Evolutionary conservation across 805 yeast genomes (phyloP), one percentile per base, ranked within the genome.

Genomic region (Candida oleophila): DNA sequence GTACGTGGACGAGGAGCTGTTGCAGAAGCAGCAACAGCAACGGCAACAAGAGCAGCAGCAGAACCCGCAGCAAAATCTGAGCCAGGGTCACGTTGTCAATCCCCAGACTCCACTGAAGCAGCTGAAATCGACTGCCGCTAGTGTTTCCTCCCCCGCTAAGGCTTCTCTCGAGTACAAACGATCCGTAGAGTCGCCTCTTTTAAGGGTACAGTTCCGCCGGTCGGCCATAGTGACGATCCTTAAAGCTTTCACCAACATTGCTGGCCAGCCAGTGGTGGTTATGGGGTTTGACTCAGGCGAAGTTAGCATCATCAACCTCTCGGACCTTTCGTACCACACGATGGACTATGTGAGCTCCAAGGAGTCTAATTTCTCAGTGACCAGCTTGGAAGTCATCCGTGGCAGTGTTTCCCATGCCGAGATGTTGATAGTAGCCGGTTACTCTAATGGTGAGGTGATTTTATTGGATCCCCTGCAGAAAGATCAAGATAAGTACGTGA

Each of bases 211-310:
- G 21, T 62, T 78, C 41, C 61, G 55, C 19, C 42, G 66, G 3
- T 51, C 56, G 3, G 57, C 70, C n/a, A 56, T 76, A 9, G 65
- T 77, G 1, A 75, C 83, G 0, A 55, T 69, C 3, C 44, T 77
- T 35, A 58, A 68, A 14, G 49, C 71, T 2, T 67, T 69, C 44
- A 55, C 60, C 7, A 54, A 55, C 19, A 44, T 57, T 3, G 38
- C 57, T 5, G 52, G 57, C 22, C 66, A 66, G 33, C 64, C 85
- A 5, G 82, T 82, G 43, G 68, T 83, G 4, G 64, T 81, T 2
- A 51, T 83, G 16, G 94, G 92, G 1, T 76, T 82, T 50, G 78
- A 83, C 16, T 65, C 82, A 1, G 89, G 92, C n/a, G 89, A 83
- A 53, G 61, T 86, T 2, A 51, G 85, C 4, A 74, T 89, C 76